phyloP scores from a whole-genome alignment of 495 filamentous ascomycete genomes.

The Pyrenopolyporus hunteri region DNA sequence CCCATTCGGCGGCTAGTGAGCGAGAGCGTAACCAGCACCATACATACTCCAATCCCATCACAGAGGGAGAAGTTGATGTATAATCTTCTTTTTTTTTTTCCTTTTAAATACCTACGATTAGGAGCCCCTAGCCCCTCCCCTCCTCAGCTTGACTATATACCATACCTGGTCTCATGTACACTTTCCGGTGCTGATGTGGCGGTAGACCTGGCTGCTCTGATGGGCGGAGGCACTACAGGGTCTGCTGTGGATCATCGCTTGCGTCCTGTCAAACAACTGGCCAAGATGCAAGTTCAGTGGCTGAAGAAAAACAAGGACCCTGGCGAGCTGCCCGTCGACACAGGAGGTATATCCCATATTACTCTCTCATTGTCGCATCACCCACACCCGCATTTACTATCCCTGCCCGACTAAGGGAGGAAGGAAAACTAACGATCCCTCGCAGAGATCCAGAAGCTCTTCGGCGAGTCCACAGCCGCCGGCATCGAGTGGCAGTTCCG shows the following conservation, averaged over 20 bases:
- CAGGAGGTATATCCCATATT: conserved; percentile 24
- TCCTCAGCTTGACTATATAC: background rate
- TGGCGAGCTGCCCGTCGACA: conserved; percentile 27
- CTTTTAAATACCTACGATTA: too few species aligned
- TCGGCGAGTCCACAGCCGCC: conserved; percentile 49
- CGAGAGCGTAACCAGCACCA: background rate
- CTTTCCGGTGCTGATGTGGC: conserved; percentile 17
- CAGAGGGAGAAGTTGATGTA: background rate
- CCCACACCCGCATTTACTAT: background rate
- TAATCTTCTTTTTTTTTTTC: too few species aligned
- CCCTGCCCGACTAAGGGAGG: background rate
- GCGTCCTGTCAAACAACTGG: conserved; percentile 47
- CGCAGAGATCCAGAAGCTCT: conserved; percentile 51
- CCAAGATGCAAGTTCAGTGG: conserved; percentile 30
- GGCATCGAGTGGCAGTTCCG: conserved; percentile 58
- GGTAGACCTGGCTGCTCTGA: conserved; percentile 31
- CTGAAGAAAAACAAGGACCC: conserved; percentile 18
- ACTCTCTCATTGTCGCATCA: background rate
- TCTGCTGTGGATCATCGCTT: conserved; percentile 54
- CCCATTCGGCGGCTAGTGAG: background rate
- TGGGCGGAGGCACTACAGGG: conserved; percentile 37
- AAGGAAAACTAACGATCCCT: background rate
- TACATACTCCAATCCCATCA: background rate
- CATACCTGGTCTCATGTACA: background rate
- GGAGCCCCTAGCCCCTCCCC: too few species aligned